Conservation (phyloP, 2,329 filamentous ascomycete species). For the Thelonectria olida region DNA sequence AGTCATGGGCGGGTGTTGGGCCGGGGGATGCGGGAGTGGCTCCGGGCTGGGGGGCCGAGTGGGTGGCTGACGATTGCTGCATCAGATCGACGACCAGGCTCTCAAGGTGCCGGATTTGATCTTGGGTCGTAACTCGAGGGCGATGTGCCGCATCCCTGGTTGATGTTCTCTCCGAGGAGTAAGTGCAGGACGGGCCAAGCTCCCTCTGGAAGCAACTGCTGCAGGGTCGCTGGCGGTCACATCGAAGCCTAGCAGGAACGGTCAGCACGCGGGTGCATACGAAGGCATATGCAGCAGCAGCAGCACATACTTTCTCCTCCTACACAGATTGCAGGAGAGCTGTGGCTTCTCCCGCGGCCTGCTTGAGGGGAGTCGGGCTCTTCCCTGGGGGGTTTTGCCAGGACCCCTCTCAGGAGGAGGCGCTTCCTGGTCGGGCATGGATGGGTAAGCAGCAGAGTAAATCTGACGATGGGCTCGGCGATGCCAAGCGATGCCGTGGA, state of each 20-base stretch:
- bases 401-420: slow-evolving; percentile 1
- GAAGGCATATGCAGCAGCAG: not conserved
- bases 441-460: too few relatives aligned
- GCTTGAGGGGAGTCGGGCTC: slow-evolving; percentile 3
- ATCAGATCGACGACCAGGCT: slow-evolving; percentile 41
- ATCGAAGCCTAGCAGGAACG: slow-evolving; percentile 4
- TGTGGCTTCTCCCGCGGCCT: slow-evolving; percentile 11
- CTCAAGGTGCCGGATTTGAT: slow-evolving; percentile 36
- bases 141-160: not conserved
- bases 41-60: not conserved
- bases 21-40: not conserved
- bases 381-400: slow-evolving; percentile 1
- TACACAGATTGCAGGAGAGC: slow-evolving; percentile 16
- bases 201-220: not conserved
- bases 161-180: not conserved
- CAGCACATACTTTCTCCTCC: slow-evolving; percentile 6
- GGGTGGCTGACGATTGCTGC: slow-evolving; percentile 17
- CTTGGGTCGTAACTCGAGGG: not conserved
- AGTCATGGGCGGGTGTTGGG: not conserved
- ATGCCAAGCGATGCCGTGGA: too few relatives aligned
- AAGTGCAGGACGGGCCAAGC: slow-evolving; percentile 5
- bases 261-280: not conserved
- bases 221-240: slow-evolving; percentile 17
- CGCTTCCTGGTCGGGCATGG: not conserved
- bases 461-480: not conserved